Percentiles rank a stretch among this genome's conserved stretches.
Conservation (phyloP, 208 protist genomes). For the Trypanosoma melophagium region DNA sequence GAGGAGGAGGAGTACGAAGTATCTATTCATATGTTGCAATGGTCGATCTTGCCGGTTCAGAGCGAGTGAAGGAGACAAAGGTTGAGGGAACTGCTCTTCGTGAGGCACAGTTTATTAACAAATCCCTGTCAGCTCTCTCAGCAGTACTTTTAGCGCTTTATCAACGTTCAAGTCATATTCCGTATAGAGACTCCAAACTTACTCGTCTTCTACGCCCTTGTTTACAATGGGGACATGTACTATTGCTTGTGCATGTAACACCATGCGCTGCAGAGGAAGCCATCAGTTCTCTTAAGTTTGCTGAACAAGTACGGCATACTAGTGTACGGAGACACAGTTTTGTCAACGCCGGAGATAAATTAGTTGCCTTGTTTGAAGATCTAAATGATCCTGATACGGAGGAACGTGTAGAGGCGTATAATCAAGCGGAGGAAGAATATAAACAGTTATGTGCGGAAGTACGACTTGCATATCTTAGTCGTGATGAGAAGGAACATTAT, state of each 20-base stretch:
- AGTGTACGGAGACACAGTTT: constrained; percentile 66
- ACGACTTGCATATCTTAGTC: constrained; percentile 56
- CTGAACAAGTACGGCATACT: constrained; percentile 80
- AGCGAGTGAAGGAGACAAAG: constrained; percentile 92
- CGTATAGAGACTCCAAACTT: constrained; percentile 92
- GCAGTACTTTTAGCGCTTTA: constrained; percentile 84
- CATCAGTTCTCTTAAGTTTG: constrained; percentile 78
- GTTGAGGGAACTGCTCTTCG: constrained; percentile 70
- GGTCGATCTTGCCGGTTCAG: constrained; percentile 97
- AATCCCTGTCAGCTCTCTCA: constrained; percentile 85
- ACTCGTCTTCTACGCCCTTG: constrained; percentile 88
- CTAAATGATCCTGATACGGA: constrained; percentile 69
- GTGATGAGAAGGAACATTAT: background rate
- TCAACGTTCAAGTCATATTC: constrained; percentile 71
- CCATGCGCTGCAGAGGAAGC: constrained; percentile 70
- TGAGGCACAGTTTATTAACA: constrained; percentile 93
- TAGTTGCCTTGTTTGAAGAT: constrained; percentile 75
- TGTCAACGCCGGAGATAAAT: constrained; percentile 36
- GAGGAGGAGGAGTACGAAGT: constrained; percentile 5
- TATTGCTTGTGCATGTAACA: constrained; percentile 79
- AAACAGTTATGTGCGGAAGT: constrained; percentile 74
- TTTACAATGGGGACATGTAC: constrained; percentile 74
- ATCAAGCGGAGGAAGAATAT: constrained; percentile 42
- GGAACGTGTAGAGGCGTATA: constrained; percentile 48
- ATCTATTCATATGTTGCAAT: constrained; percentile 86